A percentile compares a stretch with the other conserved stretches of the same genome.
phyloP scores from a whole-genome alignment of 768 basidiomycete genomes.

The Fibroporia radiculosa region DNA sequence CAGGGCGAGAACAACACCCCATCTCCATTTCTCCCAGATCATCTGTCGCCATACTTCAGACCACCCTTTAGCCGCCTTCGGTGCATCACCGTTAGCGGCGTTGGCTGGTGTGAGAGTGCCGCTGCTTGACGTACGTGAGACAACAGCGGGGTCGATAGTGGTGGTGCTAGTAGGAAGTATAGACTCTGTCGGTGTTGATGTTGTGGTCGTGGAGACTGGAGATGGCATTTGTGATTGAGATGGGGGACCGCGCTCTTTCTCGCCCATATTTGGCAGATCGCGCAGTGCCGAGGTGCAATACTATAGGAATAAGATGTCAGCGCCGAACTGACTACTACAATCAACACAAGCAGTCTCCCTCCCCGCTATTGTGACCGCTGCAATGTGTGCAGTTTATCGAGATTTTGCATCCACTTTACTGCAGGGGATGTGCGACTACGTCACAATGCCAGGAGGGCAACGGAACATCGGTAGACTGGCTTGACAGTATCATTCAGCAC shows the following conservation, averaged over 20 bases:
- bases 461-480: too few relatives aligned
- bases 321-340: too few relatives aligned
- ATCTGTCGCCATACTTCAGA: constrained; percentile 55
- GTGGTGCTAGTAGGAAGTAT: constrained; percentile 1
- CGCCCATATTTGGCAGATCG: constrained; percentile 91
- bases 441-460: too few relatives aligned
- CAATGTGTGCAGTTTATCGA: too few relatives aligned
- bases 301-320: constrained; percentile 28
- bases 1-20: constrained; percentile 70
- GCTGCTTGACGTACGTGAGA: constrained; percentile 7
- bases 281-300: constrained; percentile 59
- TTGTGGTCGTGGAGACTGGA: background rate
- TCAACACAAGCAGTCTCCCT: too few relatives aligned
- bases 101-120: constrained; percentile 1
- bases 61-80: constrained; percentile 37
- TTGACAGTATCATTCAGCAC: too few relatives aligned
- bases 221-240: constrained; percentile 15
- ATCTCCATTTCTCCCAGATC: constrained; percentile 80
- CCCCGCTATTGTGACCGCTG: too few relatives aligned
- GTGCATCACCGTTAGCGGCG: constrained; percentile 10
- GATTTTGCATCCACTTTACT: too few relatives aligned
- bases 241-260: constrained; percentile 58
- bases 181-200: background rate
- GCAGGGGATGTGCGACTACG: too few relatives aligned
- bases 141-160: background rate